These are phyloP conservation scores for Ceratobasidium sp. DNA, from an alignment of 1,284 basidiomycete species.

Conservation along the genomic window DNA sequence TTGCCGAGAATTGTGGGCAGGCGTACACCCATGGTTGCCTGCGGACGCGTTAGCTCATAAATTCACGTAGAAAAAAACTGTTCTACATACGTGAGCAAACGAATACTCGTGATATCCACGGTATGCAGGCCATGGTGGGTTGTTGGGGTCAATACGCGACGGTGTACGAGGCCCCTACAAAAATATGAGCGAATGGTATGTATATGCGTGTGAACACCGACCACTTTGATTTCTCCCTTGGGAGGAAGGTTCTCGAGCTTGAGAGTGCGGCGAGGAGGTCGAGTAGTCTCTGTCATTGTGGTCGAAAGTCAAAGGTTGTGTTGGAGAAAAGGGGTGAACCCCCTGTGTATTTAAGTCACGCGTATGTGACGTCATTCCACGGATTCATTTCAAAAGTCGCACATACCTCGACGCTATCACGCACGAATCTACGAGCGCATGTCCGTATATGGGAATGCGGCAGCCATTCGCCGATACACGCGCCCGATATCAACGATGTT, in stretches of 20 bases:
- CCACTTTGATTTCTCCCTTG: constrained; percentile 35
- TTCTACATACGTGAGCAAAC: constrained; percentile 71
- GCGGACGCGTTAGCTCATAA: constrained; percentile 1
- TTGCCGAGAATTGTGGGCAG: constrained; percentile 96
- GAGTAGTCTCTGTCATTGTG: constrained; percentile 12
- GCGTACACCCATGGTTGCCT: constrained; percentile 90
- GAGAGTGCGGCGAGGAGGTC: constrained; percentile 32
- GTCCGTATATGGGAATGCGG: no score
- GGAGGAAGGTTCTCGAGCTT: constrained; percentile 37
- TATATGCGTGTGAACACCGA: not conserved
- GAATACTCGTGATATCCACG: constrained; percentile 97
- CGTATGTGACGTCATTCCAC: constrained; percentile 20
- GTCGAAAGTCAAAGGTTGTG: not conserved
- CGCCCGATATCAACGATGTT: not conserved
- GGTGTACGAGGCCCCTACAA: constrained; percentile 38
- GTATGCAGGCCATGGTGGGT: constrained; percentile 96
- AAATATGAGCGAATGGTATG: not conserved
- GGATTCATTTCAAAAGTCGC: not conserved
- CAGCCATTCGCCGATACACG: no score
- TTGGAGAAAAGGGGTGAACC: not conserved
- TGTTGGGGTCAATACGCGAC: constrained; percentile 74
- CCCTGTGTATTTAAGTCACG: constrained; percentile 36
- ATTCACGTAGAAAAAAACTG: constrained; percentile 38
- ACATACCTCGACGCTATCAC: no score
- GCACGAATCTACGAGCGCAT: no score